These are phyloP conservation scores for Flueggea neowawraea DNA, from an alignment of 441 rosid genomes.

Conservation along the genomic window DNA sequence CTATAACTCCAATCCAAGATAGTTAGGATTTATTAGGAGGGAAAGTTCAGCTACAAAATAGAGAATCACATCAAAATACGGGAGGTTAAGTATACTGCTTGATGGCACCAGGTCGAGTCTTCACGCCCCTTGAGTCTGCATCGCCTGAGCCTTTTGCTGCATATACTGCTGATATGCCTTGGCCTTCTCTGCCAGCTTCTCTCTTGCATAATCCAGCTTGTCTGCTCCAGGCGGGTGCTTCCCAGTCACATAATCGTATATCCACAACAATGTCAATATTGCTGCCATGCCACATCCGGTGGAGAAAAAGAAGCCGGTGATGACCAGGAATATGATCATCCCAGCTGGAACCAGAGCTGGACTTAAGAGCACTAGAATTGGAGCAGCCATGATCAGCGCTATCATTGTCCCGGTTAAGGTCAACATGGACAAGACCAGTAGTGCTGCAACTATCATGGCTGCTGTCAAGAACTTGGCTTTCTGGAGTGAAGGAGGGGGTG, in stretches of 20 bases:
- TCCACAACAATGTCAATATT: slow-evolving; percentile 45
- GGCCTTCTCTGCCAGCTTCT: slow-evolving; percentile 35
- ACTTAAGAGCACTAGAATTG: slow-evolving; percentile 55
- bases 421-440: slow-evolving; percentile 42
- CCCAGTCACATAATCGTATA: slow-evolving; percentile 53
- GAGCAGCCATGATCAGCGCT: slow-evolving; percentile 54
- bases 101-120: too few relatives aligned
- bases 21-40: too few relatives aligned
- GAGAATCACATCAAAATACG: too few relatives aligned
- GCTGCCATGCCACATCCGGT: slow-evolving; percentile 65
- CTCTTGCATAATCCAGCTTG: slow-evolving; percentile 49
- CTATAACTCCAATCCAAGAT: too few relatives aligned
- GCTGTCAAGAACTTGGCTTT: slow-evolving; percentile 59
- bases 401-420: slow-evolving; percentile 55
- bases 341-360: slow-evolving; percentile 61
- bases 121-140: too few relatives aligned
- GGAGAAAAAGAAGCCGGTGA: slow-evolving; percentile 51
- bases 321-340: slow-evolving; percentile 24
- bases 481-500: slow-evolving; percentile 12
- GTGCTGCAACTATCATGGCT: slow-evolving; percentile 33
- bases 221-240: slow-evolving; percentile 65
- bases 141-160: slow-evolving; percentile 14
- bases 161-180: slow-evolving; percentile 39
- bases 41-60: too few relatives aligned
- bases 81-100: too few relatives aligned